A percentile compares a stretch with the other conserved stretches of the same genome.
Conservation (phyloP, 352 stramenopile genomes). For the Phytopythium ostracodes region DNA sequence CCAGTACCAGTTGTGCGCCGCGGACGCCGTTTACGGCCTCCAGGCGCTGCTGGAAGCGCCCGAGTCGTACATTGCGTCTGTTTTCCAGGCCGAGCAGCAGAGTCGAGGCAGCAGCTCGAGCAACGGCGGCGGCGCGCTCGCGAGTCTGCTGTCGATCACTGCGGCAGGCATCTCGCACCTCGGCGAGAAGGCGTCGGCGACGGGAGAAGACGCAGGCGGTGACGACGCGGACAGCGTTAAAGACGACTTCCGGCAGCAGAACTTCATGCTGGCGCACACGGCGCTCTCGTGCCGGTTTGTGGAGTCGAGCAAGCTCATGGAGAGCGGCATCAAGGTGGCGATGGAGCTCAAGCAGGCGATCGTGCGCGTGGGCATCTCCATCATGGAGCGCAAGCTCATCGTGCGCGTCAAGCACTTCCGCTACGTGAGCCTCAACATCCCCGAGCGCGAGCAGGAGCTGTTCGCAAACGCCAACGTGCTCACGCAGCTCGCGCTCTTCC, state of each 20-base stretch:
- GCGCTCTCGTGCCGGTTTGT: constrained; percentile 68
- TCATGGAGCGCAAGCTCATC: constrained; percentile 95
- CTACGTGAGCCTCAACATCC: constrained; percentile 93
- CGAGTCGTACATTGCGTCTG: constrained; percentile 54
- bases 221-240: constrained; percentile 21
- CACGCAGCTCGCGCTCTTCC: constrained; percentile 91
- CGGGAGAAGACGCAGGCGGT: constrained; percentile 19
- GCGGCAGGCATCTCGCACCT: constrained; percentile 21
- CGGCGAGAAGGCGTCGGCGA: constrained; percentile 18
- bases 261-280: constrained; percentile 74
- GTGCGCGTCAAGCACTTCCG: constrained; percentile 95
- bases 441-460: constrained; percentile 77
- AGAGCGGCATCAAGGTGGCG: constrained; percentile 92
- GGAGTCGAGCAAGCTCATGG: constrained; percentile 77
- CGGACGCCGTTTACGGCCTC: constrained; percentile 94
- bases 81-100: constrained; percentile 67
- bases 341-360: constrained; percentile 95
- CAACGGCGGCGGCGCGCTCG: neutral
- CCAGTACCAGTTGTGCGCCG: constrained; percentile 92
- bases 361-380: constrained; percentile 90
- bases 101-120: constrained; percentile 20
- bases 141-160: constrained; percentile 21
- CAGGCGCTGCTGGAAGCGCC: constrained; percentile 92
- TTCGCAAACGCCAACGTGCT: constrained; percentile 94
- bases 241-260: constrained; percentile 71